Conservation (phyloP, 179 eudicot genomes). For the Beta lomatogona region DNA sequence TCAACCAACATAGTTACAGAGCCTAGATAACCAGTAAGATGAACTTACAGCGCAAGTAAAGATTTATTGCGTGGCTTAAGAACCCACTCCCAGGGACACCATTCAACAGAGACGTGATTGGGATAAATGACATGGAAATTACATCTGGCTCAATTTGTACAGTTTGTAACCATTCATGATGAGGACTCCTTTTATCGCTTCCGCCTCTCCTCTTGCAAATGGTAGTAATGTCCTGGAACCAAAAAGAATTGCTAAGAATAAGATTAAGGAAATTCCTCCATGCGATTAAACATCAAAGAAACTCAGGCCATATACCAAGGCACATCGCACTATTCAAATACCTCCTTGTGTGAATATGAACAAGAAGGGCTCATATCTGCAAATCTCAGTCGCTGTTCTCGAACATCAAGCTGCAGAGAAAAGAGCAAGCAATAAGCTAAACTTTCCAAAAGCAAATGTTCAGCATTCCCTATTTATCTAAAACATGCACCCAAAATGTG, state of each 20-base stretch:
- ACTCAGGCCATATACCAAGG: constrained; percentile 4
- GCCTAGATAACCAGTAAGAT: background rate
- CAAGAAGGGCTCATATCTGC: constrained; percentile 77
- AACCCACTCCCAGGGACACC: constrained; percentile 97
- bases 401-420: constrained; percentile 55
- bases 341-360: constrained; percentile 91
- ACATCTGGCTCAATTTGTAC: constrained; percentile 85
- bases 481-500: background rate
- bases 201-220: constrained; percentile 98
- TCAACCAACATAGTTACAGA: background rate
- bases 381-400: constrained; percentile 78
- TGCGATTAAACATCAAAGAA: background rate
- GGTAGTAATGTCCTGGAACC: constrained; percentile 66
- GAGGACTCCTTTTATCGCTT: constrained; percentile 56
- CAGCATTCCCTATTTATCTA: too few relatives aligned
- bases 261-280: too few relatives aligned
- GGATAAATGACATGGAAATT: constrained; percentile 92
- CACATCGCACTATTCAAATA: constrained; percentile 26
- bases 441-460: background rate
- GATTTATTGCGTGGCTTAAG: constrained; percentile 96
- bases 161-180: constrained; percentile 84
- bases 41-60: constrained; percentile 89
- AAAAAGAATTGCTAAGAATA: background rate
- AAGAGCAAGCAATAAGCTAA: constrained; percentile 14
- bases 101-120: constrained; percentile 90